These are phyloP conservation scores for Podila horticola DNA, from an alignment of 192 early-diverging fungal species.

Conservation along the genomic window DNA sequence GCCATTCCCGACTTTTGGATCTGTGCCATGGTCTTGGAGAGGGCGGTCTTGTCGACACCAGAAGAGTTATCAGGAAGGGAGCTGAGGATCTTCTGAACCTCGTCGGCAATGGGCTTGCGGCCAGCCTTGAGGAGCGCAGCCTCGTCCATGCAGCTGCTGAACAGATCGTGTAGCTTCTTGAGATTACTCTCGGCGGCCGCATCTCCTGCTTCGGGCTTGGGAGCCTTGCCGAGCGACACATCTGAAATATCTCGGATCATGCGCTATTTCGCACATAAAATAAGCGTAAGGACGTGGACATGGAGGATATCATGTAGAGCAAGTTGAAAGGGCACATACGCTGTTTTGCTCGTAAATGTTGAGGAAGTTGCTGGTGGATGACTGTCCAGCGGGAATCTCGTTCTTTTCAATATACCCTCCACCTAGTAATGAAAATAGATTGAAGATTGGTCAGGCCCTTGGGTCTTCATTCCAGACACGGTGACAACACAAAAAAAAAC, in stretches of 20 bases:
- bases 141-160: conserved; percentile 63
- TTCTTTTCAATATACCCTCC: conserved; percentile 19
- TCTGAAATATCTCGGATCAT: conserved; percentile 8
- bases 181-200: conserved; percentile 56
- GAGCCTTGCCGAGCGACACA: neutral
- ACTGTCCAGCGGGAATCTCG: conserved; percentile 13
- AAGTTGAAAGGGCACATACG: neutral
- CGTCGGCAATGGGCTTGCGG: conserved; percentile 45
- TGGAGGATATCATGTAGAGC: conserved; percentile 5
- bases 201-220: neutral
- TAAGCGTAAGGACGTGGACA: too few relatives aligned
- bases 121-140: conserved; percentile 36
- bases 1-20: conserved; percentile 28
- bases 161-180: conserved; percentile 61
- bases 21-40: conserved; percentile 23
- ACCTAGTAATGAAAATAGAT: conserved; percentile 4
- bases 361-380: conserved; percentile 8
- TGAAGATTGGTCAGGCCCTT: too few relatives aligned
- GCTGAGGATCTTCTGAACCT: conserved; percentile 29
- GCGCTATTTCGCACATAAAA: neutral
- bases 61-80: conserved; percentile 32
- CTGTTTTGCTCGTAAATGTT: conserved; percentile 8
- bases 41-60: neutral
- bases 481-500: neutral
- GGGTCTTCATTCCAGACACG: neutral